Conservation (phyloP, 2,329 filamentous ascomycete genomes). For the Aspergillus fischeri region DNA sequence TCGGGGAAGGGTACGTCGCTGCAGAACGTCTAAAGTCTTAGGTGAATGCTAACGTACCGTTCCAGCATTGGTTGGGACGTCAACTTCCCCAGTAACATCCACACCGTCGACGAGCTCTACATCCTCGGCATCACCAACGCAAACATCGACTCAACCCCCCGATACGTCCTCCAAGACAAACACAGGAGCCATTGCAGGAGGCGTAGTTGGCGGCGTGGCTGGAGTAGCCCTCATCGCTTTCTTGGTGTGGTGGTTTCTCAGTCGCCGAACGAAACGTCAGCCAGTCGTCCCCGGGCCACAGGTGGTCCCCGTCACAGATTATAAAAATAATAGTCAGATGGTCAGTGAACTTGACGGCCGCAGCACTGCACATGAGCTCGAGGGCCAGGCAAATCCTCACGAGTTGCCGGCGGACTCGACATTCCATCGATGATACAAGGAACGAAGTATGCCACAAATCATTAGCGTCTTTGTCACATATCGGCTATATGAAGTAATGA, state of each 20-base stretch:
- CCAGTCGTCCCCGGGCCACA: background rate
- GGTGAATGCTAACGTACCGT: background rate
- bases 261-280: background rate
- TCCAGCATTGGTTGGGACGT: background rate
- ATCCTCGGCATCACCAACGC: background rate
- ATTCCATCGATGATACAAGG: background rate
- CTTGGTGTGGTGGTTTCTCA: constrained; percentile 1
- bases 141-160: background rate
- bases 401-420: background rate
- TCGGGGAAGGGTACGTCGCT: background rate
- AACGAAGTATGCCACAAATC: background rate
- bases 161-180: background rate
- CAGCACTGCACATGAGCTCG: background rate
- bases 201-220: constrained; percentile 11
- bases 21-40: background rate
- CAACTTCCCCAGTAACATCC: background rate
- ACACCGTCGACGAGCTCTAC: background rate
- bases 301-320: background rate
- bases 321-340: background rate
- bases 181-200: constrained; percentile 9
- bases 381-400: background rate
- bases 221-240: constrained; percentile 5
- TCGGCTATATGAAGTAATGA: background rate
- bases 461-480: background rate
- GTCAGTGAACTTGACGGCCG: background rate